Evolutionary conservation across 2,329 filamentous ascomycete species (phyloP), one percentile per base, ranked within the genome.

Genomic region (Diaporthe vexans): DNA sequence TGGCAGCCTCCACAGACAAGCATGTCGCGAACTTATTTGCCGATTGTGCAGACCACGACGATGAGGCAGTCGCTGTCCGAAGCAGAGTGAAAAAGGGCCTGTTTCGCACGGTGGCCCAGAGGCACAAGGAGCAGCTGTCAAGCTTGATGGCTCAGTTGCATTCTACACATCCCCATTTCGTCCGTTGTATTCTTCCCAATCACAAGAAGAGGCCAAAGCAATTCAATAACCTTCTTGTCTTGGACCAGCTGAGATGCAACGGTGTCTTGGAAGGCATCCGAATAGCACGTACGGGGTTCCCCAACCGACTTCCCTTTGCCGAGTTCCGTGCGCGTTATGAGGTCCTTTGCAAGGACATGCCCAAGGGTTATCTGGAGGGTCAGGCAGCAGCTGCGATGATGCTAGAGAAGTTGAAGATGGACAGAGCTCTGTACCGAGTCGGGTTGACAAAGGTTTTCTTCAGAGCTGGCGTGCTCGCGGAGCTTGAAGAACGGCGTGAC

Each of bases 201-300:
- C 97, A 99, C 87, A 98, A 98, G 84, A 99, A 99, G 84, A 91
- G 93, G 33, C 95, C 97, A 0, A 99, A 99, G 84, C 94, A 95
- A 81, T 95, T 98, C 83, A 94, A 94, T 80, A 94, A 94, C 4
- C 91, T 95, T 3, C 90, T 99, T n/a, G 97, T 99, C 1, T 89
- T 99, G 8, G 97, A 99, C 80, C 97, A 99, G 82, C 87, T 99
- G n/a, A 92, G 97, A 70, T 99, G 97, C 85, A 99, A 99, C 82
- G 97, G 97, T 93, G 97, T 99, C 3, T 88, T 99, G n/a, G 97
- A 99, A 85, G 97, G 97, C 76, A 99, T 99, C 80, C 91, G 97
- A 76, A 99, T 99, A 83, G 97, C 97, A 33, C 92, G 97, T 59
- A 99, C 97, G 7, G 97, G 97, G 33, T 99, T 99, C 82, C 97